Conservation (phyloP, 2,329 filamentous ascomycete genomes). For the Metarhizium guizhouense region DNA sequence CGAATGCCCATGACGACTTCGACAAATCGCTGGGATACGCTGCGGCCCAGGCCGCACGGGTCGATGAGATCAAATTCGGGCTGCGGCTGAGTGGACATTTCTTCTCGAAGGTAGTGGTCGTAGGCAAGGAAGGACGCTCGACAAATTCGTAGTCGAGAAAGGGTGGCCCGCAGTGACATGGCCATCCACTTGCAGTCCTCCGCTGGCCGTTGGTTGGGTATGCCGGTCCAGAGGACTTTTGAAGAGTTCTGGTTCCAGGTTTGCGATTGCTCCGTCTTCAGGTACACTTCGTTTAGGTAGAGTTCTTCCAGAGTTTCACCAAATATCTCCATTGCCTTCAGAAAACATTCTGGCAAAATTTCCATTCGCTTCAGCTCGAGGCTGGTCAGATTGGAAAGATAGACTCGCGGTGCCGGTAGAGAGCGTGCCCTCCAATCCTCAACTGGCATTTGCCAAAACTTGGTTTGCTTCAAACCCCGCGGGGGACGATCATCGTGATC, state of each 20-base stretch:
- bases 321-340: conserved; percentile 24
- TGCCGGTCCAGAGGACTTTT: conserved; percentile 34
- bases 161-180: conserved; percentile 27
- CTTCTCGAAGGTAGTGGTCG: conserved; percentile 28
- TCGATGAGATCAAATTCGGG: conserved; percentile 31
- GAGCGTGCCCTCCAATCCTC: conserved; percentile 31
- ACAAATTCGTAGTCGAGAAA: conserved; percentile 29
- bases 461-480: conserved; percentile 28
- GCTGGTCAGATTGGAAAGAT: conserved; percentile 28
- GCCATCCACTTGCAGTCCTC: conserved; percentile 33
- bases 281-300: conserved; percentile 35
- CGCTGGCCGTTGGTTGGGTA: conserved; percentile 31
- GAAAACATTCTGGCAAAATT: conserved; percentile 26
- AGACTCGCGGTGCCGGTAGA: conserved; percentile 27
- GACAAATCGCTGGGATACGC: conserved; percentile 36
- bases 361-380: conserved; percentile 36
- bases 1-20: conserved; percentile 32
- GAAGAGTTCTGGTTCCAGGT: conserved; percentile 23
- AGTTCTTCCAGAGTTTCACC: conserved; percentile 32
- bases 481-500: conserved; percentile 30
- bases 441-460: conserved; percentile 23
- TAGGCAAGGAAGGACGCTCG: conserved; percentile 36
- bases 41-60: conserved; percentile 30
- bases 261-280: conserved; percentile 30
- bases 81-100: conserved; percentile 12